phyloP scores from a whole-genome alignment of 1,139 yeast species.

The Candida pseudoviswanathii region DNA sequence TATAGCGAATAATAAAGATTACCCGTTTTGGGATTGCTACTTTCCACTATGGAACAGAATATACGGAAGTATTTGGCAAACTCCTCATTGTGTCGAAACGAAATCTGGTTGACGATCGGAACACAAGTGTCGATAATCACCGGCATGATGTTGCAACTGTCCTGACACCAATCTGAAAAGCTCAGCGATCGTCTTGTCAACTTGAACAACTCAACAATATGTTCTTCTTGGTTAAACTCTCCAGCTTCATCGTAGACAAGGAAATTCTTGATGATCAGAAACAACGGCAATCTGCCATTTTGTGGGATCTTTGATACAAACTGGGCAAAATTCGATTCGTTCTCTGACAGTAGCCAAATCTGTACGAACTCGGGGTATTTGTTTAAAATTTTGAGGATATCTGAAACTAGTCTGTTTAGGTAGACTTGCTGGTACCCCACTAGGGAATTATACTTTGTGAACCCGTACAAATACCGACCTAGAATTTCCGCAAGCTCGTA shows the following conservation, averaged over 20 bases:
- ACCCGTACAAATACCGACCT: slow-evolving; percentile 13
- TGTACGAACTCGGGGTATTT: slow-evolving; percentile 14
- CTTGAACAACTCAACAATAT: slow-evolving; percentile 10
- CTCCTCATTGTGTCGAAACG: slow-evolving; percentile 3
- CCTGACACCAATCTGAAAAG: slow-evolving; percentile 10
- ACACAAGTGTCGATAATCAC: slow-evolving; percentile 6
- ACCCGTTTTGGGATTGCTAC: slow-evolving; percentile 7
- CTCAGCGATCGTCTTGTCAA: slow-evolving; percentile 10
- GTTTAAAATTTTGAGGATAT: slow-evolving; percentile 8
- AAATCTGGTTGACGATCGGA: background rate
- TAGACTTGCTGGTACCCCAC: slow-evolving; percentile 8
- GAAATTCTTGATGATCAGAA: slow-evolving; percentile 7
- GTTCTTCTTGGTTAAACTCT: slow-evolving; percentile 6
- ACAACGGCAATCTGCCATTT: slow-evolving; percentile 8
- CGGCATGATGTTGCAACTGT: slow-evolving; percentile 5
- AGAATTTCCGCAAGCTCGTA: slow-evolving; percentile 11
- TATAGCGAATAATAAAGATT: slow-evolving; percentile 9
- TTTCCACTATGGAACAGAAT: slow-evolving; percentile 9
- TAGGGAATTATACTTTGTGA: slow-evolving; percentile 6
- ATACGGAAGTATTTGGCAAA: slow-evolving; percentile 8
- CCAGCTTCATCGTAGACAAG: slow-evolving; percentile 1
- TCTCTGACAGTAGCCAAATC: slow-evolving; percentile 12
- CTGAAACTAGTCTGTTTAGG: slow-evolving; percentile 6
- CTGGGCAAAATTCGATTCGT: background rate
- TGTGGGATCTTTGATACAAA: slow-evolving; percentile 1